phyloP scores from a whole-genome alignment of 352 stramenopile species.

The Paralagenidium karlingii region DNA sequence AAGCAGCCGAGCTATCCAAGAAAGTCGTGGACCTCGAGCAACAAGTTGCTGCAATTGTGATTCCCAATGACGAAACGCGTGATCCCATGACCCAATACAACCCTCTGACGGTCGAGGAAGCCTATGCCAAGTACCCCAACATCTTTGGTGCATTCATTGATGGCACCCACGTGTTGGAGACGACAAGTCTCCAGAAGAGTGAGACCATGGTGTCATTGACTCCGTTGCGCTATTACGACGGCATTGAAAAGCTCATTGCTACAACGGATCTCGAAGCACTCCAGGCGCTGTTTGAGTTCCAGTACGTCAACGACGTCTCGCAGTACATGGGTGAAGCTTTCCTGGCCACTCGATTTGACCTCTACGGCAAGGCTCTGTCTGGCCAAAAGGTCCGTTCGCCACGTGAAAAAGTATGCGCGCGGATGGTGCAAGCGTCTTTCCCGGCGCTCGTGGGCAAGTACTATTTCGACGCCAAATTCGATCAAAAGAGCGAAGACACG shows the following conservation, averaged over 20 bases:
- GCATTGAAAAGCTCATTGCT: slow-evolving; percentile 37
- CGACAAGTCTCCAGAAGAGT: slow-evolving; percentile 28
- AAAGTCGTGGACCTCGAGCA: slow-evolving; percentile 80
- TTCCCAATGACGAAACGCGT: slow-evolving; percentile 81
- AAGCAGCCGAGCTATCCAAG: slow-evolving; percentile 19
- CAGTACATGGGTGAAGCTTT: slow-evolving; percentile 50
- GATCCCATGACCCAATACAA: slow-evolving; percentile 88
- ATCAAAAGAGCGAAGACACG: slow-evolving; percentile 56
- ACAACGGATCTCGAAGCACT: slow-evolving; percentile 33
- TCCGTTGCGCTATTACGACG: slow-evolving; percentile 36
- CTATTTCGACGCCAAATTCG: slow-evolving; percentile 85
- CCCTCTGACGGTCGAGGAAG: slow-evolving; percentile 54
- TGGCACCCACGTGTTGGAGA: slow-evolving; percentile 23
- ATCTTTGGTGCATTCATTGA: slow-evolving; percentile 38
- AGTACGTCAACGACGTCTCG: slow-evolving; percentile 31
- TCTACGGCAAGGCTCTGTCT: slow-evolving; percentile 68
- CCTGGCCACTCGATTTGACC: slow-evolving; percentile 79
- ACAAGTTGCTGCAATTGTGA: slow-evolving; percentile 61
- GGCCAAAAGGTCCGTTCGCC: slow-evolving; percentile 79
- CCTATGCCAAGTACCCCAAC: slow-evolving; percentile 27
- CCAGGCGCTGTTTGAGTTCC: slow-evolving; percentile 32
- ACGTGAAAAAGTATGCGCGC: slow-evolving; percentile 84
- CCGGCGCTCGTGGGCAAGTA: slow-evolving; percentile 80
- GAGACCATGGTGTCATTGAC: slow-evolving; percentile 52
- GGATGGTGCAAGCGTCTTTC: slow-evolving; percentile 27